These are phyloP conservation scores for Trichoderma arundinaceum DNA, from an alignment of 2,329 filamentous ascomycete genomes.

Conservation along the genomic window DNA sequence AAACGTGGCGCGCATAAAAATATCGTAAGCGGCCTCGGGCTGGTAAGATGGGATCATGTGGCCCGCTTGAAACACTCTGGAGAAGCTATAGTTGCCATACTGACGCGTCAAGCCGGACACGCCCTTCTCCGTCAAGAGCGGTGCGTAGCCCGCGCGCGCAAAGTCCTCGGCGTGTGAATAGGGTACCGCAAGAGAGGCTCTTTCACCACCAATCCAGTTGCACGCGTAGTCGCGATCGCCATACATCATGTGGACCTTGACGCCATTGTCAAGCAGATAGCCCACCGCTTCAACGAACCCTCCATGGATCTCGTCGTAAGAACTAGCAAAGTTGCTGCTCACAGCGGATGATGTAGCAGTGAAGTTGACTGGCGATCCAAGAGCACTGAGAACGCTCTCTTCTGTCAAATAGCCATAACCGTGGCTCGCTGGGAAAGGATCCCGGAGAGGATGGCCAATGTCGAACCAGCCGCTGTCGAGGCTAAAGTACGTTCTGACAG, in stretches of 20 bases:
- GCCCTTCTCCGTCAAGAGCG: conserved; percentile 67
- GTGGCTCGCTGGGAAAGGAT: conserved; percentile 69
- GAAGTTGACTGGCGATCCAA: conserved; percentile 68
- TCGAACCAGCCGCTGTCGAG: conserved; percentile 62
- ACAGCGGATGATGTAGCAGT: conserved; percentile 52
- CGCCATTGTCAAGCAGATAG: conserved; percentile 63
- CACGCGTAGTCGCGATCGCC: conserved; percentile 66
- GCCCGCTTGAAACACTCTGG: conserved; percentile 68
- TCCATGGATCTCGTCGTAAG: conserved; percentile 63
- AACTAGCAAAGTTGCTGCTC: conserved; percentile 62
- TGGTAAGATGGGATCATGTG: conserved; percentile 67
- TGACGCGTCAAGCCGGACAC: conserved; percentile 74
- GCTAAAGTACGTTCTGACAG: conserved; percentile 63
- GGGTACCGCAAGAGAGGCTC: conserved; percentile 67
- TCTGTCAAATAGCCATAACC: conserved; percentile 67
- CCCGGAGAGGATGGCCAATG: conserved; percentile 59
- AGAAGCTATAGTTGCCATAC: conserved; percentile 73
- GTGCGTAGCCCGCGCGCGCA: conserved; percentile 68
- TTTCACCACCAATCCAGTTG: conserved; percentile 73
- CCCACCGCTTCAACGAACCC: conserved; percentile 58
- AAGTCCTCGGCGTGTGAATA: conserved; percentile 55
- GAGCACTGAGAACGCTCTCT: conserved; percentile 58
- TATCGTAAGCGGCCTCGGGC: conserved; percentile 60
- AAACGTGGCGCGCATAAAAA: conserved; percentile 64
- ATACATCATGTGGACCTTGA: conserved; percentile 75